Base-by-base conservation (phyloP, 345 rosid species). In the Arabidopsis suecica region DNA sequence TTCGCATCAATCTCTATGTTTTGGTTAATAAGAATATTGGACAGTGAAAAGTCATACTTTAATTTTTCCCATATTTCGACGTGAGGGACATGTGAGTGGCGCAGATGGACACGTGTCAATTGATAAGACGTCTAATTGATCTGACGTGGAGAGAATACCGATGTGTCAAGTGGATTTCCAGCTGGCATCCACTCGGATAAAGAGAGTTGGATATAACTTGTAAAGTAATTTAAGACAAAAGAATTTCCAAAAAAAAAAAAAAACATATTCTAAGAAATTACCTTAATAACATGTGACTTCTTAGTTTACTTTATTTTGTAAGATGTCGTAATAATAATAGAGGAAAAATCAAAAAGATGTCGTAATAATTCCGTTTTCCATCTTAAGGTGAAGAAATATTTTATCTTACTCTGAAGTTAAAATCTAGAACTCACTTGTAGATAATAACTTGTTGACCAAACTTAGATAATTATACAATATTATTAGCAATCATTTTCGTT, bases 401-500 rank as follows among this genome's bases (percentile, higher is more conserved):
- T 2, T 4, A 37, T 60, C 16, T 10, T 11, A 48, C 18, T 20
- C 11, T 11, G 7, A 33, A 12, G 33, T 32, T 28, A 7, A 30
- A 6, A 48, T 11, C 25, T 20, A 37, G 13, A 32, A 69, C 28
- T 59, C 49, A 71, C 13, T 55, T 65, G 57, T 55, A 14, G 20
- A 56, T 22, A 1, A 18, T 25, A 37, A 38, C 25, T 2, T 60
- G 41, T 45, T 69, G 65, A 61, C 71, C 32, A 62, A 69, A 69
- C 65, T 42, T 13, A 20, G 1, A 63, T 47, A 14, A 38, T 23
- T 68, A 36, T 30, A 34, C 23, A 53, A 16, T 67, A 66, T 50
- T 68, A 51, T 68, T 22, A 68, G 66, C 75, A 69, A 62, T 69
- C 75, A 69, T 69, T 54, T 70, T 70, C 36, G 8, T n/a, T 56